phyloP scores from a whole-genome alignment of 2,329 filamentous ascomycete species.

The Hypoxylon sp. region DNA sequence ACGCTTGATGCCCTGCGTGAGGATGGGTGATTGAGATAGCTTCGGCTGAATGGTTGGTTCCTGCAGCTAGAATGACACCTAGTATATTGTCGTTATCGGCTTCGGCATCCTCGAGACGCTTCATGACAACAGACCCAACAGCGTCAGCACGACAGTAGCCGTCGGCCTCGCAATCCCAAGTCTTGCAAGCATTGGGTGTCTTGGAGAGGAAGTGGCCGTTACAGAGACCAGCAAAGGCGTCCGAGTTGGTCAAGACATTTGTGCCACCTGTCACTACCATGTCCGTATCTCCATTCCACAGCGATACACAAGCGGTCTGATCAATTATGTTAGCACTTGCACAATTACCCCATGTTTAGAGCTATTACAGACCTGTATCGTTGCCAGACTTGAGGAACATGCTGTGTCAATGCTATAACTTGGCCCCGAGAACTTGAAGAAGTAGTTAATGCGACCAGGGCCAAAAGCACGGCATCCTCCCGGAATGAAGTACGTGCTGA shows the following conservation, averaged over 20 bases:
- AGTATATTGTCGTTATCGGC: slow-evolving; percentile 62
- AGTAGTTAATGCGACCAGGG: slow-evolving; percentile 57
- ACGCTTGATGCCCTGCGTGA: slow-evolving; percentile 73
- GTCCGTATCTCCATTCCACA: slow-evolving; percentile 74
- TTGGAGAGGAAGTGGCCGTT: slow-evolving; percentile 73
- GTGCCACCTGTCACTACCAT: slow-evolving; percentile 74
- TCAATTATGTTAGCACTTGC: background rate
- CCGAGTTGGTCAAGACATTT: slow-evolving; percentile 75
- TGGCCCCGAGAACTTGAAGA: slow-evolving; percentile 54
- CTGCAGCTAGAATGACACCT: slow-evolving; percentile 62
- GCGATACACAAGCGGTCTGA: slow-evolving; percentile 65
- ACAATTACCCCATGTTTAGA: background rate
- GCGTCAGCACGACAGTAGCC: slow-evolving; percentile 59
- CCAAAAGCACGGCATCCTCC: slow-evolving; percentile 55
- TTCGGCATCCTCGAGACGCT: slow-evolving; percentile 55
- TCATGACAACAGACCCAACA: slow-evolving; percentile 46
- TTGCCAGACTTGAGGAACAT: slow-evolving; percentile 51
- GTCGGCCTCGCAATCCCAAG: slow-evolving; percentile 61
- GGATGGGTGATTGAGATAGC: slow-evolving; percentile 81
- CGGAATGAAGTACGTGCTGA: slow-evolving; percentile 60
- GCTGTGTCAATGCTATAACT: slow-evolving; percentile 53
- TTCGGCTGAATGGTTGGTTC: slow-evolving; percentile 80
- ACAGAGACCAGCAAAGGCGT: slow-evolving; percentile 73
- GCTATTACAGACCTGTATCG: slow-evolving; percentile 28
- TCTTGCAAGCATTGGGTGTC: slow-evolving; percentile 60